phyloP scores from a whole-genome alignment of 1,139 yeast genomes.

The Candida sp. region DNA sequence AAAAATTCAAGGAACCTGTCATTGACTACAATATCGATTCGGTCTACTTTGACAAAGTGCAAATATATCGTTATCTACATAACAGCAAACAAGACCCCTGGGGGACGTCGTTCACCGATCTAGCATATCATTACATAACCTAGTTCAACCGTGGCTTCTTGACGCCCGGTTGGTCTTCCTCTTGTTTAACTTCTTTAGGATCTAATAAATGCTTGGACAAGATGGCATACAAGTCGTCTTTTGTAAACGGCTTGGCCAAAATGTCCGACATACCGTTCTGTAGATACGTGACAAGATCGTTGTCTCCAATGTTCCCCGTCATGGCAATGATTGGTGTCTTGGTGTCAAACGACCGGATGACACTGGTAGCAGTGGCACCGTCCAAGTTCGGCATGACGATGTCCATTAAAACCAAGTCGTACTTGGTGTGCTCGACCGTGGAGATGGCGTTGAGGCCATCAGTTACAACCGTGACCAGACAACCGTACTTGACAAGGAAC shows the following conservation, averaged over 20 bases:
- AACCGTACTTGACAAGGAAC: slow-evolving; percentile 85
- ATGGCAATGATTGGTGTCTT: slow-evolving; percentile 91
- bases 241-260: slow-evolving; percentile 90
- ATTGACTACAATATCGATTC: slow-evolving; percentile 39
- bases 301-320: slow-evolving; percentile 88
- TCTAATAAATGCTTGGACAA: slow-evolving; percentile 65
- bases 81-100: slow-evolving; percentile 38
- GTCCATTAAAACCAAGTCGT: slow-evolving; percentile 90
- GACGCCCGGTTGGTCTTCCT: slow-evolving; percentile 6
- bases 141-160: slow-evolving; percentile 15
- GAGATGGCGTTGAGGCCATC: slow-evolving; percentile 92
- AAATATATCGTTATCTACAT: slow-evolving; percentile 19
- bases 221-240: slow-evolving; percentile 78
- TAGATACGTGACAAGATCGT: slow-evolving; percentile 78
- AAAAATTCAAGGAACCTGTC: slow-evolving; percentile 32
- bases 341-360: slow-evolving; percentile 82
- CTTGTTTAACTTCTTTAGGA: slow-evolving; percentile 18
- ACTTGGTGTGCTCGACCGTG: slow-evolving; percentile 74
- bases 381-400: slow-evolving; percentile 94
- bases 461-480: slow-evolving; percentile 90
- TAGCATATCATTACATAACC: slow-evolving; percentile 41
- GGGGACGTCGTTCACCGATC: slow-evolving; percentile 59
- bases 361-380: slow-evolving; percentile 92
- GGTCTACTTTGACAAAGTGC: slow-evolving; percentile 33
- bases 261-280: slow-evolving; percentile 94